Evolutionary conservation across 2,329 filamentous ascomycete genomes (phyloP).

Genomic region (Penicillium sclerotiorum): DNA sequence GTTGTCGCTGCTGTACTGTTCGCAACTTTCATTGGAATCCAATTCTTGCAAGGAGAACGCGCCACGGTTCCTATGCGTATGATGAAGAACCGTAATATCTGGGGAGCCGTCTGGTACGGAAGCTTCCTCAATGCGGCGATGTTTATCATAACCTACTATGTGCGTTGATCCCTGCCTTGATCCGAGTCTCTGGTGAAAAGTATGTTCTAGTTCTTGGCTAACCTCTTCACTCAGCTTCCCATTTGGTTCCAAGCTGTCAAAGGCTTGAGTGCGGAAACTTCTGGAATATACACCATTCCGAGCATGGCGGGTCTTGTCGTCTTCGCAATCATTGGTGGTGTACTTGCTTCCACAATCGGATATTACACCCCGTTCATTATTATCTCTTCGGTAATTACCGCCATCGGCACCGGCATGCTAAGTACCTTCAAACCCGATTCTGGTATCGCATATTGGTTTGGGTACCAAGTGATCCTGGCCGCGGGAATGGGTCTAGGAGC

Average conservation of each 20-base stretch:
- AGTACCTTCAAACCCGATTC: constrained; percentile 41
- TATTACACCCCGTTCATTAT: constrained; percentile 44
- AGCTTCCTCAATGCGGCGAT: constrained; percentile 13
- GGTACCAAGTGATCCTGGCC: constrained; percentile 39
- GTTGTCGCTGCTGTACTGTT: constrained; percentile 30
- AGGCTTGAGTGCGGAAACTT: constrained; percentile 44
- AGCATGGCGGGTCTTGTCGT: constrained; percentile 38
- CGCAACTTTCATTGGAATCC: constrained; percentile 42
- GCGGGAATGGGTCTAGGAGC: constrained; percentile 38
- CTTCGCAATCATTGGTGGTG: constrained; percentile 34
- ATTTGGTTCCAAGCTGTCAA: constrained; percentile 54
- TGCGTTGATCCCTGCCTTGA: constrained; percentile 3
- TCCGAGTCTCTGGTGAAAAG: too few relatives aligned
- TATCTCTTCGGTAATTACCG: constrained; percentile 32
- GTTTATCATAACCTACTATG: constrained; percentile 17
- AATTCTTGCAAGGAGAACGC: constrained; percentile 4
- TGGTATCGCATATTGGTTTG: constrained; percentile 39
- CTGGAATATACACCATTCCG: constrained; percentile 46
- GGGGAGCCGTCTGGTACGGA: constrained; percentile 7
- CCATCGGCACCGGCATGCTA: constrained; percentile 46
- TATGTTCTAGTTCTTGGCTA: constrained; percentile 8
- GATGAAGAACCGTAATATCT: constrained; percentile 17
- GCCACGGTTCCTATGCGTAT: constrained; percentile 34
- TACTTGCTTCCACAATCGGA: constrained; percentile 32
- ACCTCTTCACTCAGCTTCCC: constrained; percentile 34